Evolutionary conservation across 78 protist genomes (phyloP).

Genomic region (Parvularia atlantis): DNA sequence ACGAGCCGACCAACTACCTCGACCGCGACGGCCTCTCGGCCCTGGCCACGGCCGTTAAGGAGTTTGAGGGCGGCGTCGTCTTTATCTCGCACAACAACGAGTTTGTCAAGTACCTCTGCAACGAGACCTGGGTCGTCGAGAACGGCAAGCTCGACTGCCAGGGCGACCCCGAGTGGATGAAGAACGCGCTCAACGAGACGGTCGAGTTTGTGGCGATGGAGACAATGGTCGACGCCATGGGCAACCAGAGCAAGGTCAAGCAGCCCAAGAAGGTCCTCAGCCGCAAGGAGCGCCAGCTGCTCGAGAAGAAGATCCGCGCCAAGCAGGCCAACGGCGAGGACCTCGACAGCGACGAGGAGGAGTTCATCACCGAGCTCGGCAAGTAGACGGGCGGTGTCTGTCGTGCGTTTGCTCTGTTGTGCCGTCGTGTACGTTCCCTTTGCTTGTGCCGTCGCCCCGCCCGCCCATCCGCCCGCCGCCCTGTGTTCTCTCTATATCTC

Average conservation of each 20-base stretch:
- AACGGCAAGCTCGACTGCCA: constrained; percentile 1
- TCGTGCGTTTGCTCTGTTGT: too few species aligned
- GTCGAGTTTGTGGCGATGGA: background rate
- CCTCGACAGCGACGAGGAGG: background rate
- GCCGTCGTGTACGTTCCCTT: too few species aligned
- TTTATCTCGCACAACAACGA: constrained; percentile 12
- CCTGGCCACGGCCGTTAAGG: background rate
- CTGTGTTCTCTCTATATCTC: too few species aligned
- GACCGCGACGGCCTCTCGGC: constrained; percentile 37
- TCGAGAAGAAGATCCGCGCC: background rate
- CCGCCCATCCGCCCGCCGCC: too few species aligned
- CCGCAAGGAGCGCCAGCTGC: constrained; percentile 13
- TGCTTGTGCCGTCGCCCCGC: too few species aligned
- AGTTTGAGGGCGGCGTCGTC: constrained; percentile 8
- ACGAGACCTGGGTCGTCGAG: background rate
- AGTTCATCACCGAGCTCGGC: too few species aligned
- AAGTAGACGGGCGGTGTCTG: too few species aligned
- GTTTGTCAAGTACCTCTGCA: background rate
- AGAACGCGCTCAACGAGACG: constrained; percentile 27
- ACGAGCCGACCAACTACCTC: constrained; percentile 65
- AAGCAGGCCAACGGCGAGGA: constrained; percentile 4
- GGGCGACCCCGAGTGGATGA: constrained; percentile 42
- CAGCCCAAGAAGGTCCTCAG: constrained; percentile 4
- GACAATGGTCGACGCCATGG: constrained; percentile 1
- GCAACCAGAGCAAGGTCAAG: constrained; percentile 24